Evolutionary conservation across 1,139 yeast species (phyloP).

Genomic region (Kurtzmaniella quercitrusa): DNA sequence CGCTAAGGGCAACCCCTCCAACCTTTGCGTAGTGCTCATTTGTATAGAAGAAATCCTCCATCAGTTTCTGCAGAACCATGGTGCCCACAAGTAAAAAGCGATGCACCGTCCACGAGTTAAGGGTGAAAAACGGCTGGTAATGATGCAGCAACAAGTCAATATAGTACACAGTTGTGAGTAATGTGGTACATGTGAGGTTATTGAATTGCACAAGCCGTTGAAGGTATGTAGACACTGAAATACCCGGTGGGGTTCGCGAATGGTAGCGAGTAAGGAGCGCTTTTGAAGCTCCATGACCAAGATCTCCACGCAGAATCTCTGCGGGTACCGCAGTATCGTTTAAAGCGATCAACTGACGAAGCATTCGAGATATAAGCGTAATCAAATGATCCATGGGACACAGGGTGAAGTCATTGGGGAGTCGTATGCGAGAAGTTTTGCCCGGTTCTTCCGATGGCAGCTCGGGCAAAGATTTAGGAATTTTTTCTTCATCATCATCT

Average conservation of each 20-base stretch:
- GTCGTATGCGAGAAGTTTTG: conserved; percentile 9
- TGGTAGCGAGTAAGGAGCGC: conserved; percentile 76
- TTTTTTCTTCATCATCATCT: background rate
- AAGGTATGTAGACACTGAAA: conserved; percentile 75
- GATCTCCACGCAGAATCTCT: conserved; percentile 15
- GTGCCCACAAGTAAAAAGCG: conserved; percentile 88
- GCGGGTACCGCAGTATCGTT: conserved; percentile 57
- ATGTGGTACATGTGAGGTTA: conserved; percentile 75
- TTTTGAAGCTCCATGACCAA: conserved; percentile 27
- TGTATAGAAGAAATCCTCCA: conserved; percentile 92
- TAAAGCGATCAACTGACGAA: conserved; percentile 62
- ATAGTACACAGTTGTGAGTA: conserved; percentile 78
- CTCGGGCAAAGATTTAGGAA: background rate
- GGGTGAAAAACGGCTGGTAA: conserved; percentile 70
- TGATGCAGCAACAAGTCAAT: conserved; percentile 80
- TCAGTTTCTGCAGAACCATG: conserved; percentile 84
- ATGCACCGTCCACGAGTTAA: conserved; percentile 91
- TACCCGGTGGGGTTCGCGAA: conserved; percentile 87
- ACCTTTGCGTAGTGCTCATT: conserved; percentile 93
- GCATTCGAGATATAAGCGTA: conserved; percentile 72
- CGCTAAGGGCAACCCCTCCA: conserved; percentile 87
- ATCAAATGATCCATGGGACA: conserved; percentile 72
- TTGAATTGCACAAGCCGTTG: conserved; percentile 79
- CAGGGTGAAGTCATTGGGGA: conserved; percentile 59
- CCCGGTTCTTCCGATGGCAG: conserved; percentile 1